A percentile compares a stretch with the other conserved stretches of the same genome.
phyloP scores from a whole-genome alignment of 2,329 filamentous ascomycete genomes.

The Chaetomiaceae sp. region DNA sequence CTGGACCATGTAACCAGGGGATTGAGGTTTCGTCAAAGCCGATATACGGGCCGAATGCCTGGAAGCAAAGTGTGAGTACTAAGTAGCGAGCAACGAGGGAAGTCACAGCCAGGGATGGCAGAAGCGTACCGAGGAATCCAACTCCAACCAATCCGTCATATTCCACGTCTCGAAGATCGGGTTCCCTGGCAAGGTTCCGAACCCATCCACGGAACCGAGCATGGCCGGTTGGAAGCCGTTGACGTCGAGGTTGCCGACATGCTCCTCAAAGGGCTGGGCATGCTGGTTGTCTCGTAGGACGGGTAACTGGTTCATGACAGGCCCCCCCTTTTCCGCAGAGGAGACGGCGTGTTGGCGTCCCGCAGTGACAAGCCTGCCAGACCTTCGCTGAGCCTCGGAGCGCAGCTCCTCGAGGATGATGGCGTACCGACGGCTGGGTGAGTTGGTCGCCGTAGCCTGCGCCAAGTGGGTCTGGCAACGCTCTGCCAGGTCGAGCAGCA shows the following conservation, averaged over 20 bases:
- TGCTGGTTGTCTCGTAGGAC: background rate
- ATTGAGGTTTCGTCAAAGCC: background rate
- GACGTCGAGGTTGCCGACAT: background rate
- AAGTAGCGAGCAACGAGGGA: background rate
- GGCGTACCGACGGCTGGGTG: background rate
- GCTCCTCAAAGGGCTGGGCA: background rate
- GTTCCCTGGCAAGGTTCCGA: background rate
- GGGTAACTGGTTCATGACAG: too few species aligned
- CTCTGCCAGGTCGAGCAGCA: background rate
- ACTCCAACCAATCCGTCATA: background rate
- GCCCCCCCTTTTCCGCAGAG: background rate
- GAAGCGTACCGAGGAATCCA: background rate
- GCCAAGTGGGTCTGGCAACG: background rate
- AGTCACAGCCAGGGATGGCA: background rate
- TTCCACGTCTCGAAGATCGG: background rate
- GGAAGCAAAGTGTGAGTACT: background rate
- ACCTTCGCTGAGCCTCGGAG: background rate
- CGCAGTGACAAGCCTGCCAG: background rate
- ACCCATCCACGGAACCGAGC: background rate
- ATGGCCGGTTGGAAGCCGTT: background rate
- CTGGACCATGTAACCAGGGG: background rate
- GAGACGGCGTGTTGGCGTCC: background rate
- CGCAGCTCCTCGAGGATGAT: constrained; percentile 2
- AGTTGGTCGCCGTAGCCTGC: background rate
- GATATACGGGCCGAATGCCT: background rate